phyloP scores from a whole-genome alignment of 352 stramenopile genomes.

The Pythium biforme region DNA sequence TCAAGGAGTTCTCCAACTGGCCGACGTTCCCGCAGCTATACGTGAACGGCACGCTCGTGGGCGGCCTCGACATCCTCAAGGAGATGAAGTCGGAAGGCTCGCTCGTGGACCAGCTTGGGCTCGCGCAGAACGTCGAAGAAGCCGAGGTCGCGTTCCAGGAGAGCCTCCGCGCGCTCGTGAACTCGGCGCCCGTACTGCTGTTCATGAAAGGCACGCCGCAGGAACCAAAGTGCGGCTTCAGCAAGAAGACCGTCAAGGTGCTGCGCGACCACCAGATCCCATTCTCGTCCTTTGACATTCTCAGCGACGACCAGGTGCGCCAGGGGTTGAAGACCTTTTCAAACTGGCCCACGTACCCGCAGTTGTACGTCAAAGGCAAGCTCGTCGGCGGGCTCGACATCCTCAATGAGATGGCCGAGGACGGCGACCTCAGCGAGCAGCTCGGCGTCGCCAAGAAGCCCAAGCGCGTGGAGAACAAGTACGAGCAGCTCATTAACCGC shows the following conservation, averaged over 20 bases:
- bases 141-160: conserved; percentile 79
- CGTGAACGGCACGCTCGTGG: conserved; percentile 95
- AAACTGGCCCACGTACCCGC: conserved; percentile 97
- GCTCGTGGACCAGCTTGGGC: conserved; percentile 73
- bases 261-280: conserved; percentile 87
- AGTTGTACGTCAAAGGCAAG: conserved; percentile 95
- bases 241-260: conserved; percentile 91
- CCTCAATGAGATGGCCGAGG: conserved; percentile 92
- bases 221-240: conserved; percentile 94
- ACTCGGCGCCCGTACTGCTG: conserved; percentile 90
- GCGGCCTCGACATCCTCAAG: conserved; percentile 97
- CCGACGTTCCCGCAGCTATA: conserved; percentile 99
- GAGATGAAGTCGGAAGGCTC: conserved; percentile 92
- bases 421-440: conserved; percentile 88
- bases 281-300: conserved; percentile 96
- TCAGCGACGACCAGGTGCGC: conserved; percentile 92
- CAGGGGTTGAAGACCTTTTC: conserved; percentile 96
- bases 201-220: conserved; percentile 95
- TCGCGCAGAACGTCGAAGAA: conserved; percentile 71
- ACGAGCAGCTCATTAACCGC: conserved; percentile 88
- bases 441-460: conserved; percentile 87
- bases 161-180: conserved; percentile 83
- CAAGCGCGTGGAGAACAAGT: conserved; percentile 80
- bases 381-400: conserved; percentile 94
- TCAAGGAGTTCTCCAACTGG: conserved; percentile 98